phyloP scores from a whole-genome alignment of 1,139 yeast species.

The Protomyces pachydermus region DNA sequence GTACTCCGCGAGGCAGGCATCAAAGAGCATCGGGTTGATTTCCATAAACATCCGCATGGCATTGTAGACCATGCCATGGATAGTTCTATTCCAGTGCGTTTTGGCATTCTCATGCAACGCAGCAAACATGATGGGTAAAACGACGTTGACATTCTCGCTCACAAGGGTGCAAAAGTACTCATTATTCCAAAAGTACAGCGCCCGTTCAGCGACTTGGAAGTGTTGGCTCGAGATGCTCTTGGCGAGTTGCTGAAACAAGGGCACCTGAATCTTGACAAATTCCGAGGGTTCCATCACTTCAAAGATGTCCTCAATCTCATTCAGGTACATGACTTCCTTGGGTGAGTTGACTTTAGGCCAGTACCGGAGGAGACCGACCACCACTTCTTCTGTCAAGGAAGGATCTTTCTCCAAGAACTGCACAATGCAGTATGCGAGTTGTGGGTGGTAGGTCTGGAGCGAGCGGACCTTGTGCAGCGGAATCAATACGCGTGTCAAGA shows the following conservation, averaged over 20 bases:
- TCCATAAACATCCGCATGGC: conserved; percentile 92
- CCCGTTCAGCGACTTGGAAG: conserved; percentile 96
- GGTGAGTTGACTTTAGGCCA: conserved; percentile 98
- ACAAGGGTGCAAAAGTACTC: conserved; percentile 87
- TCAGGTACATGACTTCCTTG: conserved; percentile 90
- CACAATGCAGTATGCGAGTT: conserved; percentile 91
- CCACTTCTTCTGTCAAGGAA: conserved; percentile 82
- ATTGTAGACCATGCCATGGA: conserved; percentile 82
- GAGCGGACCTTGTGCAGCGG: conserved; percentile 93
- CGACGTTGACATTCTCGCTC: conserved; percentile 84
- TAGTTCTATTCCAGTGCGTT: conserved; percentile 82
- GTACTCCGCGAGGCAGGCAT: conserved; percentile 82
- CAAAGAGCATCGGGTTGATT: conserved; percentile 83
- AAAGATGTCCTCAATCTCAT: conserved; percentile 92
- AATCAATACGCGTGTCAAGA: conserved; percentile 76
- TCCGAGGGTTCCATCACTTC: conserved; percentile 94
- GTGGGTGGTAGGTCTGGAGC: conserved; percentile 87
- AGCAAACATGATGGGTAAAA: conserved; percentile 86
- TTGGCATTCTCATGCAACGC: conserved; percentile 72
- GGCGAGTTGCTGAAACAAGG: conserved; percentile 86
- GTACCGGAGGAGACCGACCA: conserved; percentile 83
- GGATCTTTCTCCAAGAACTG: conserved; percentile 96
- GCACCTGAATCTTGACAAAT: conserved; percentile 86
- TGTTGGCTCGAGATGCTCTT: conserved; percentile 93
- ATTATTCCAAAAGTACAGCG: conserved; percentile 88